A percentile compares a stretch with the other conserved stretches of the same genome.
Conservation (phyloP, 768 basidiomycete genomes). For the Phallus indusiatus region DNA sequence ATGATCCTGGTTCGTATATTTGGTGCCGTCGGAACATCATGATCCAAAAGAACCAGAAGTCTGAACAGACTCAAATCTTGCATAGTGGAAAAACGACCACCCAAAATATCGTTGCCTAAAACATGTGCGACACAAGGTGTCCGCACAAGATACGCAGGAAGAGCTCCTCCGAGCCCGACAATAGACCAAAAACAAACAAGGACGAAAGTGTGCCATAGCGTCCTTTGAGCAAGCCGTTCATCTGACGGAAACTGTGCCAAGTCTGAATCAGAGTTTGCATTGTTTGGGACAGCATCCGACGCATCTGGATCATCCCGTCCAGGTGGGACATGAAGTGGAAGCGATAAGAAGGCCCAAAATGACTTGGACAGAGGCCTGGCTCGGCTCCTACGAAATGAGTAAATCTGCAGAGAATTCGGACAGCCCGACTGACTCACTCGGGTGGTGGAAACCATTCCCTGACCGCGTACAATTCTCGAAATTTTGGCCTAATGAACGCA, state of each 20-base stretch:
- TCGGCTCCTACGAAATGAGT: conserved; percentile 39
- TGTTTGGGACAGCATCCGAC: conserved; percentile 40
- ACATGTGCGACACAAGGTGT: conserved; percentile 59
- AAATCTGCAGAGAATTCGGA: not conserved
- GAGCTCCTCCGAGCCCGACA: conserved; percentile 56
- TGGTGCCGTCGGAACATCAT: conserved; percentile 12
- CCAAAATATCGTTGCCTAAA: conserved; percentile 32
- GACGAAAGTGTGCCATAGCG: conserved; percentile 54
- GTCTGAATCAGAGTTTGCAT: conserved; percentile 38
- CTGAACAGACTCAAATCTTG: conserved; percentile 72
- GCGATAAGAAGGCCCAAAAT: conserved; percentile 62
- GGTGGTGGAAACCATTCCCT: conserved; percentile 71
- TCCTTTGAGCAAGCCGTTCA: conserved; percentile 63
- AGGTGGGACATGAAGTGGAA: conserved; percentile 61
- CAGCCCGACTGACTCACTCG: conserved; percentile 37
- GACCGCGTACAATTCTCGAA: conserved; percentile 60
- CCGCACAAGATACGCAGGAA: conserved; percentile 63
- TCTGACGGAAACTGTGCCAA: conserved; percentile 62
- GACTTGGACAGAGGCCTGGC: conserved; percentile 49
- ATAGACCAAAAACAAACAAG: conserved; percentile 60
- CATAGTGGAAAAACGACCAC: conserved; percentile 56
- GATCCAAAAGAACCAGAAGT: conserved; percentile 54
- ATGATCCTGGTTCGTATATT: conserved; percentile 45
- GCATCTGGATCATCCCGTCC: conserved; percentile 51
- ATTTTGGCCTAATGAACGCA: conserved; percentile 57